Conservation (phyloP, 805 yeast species). For the Ogataea nitratoaversa region DNA sequence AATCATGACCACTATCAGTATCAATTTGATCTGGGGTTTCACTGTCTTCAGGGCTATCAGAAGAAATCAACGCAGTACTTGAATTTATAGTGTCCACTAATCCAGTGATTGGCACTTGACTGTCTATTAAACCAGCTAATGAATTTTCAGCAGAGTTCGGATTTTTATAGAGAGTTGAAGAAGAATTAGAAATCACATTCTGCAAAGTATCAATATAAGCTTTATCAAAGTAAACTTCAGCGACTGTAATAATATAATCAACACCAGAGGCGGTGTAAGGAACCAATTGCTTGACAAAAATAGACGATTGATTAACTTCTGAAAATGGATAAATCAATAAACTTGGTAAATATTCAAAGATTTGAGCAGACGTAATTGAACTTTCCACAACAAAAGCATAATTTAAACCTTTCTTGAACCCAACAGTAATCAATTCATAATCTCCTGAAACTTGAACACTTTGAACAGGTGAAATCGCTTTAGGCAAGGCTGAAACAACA, state of each 20-base stretch:
- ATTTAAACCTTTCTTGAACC: constrained; percentile 74
- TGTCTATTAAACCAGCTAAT: constrained; percentile 70
- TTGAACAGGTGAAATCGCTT: constrained; percentile 66
- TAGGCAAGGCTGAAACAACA: constrained; percentile 58
- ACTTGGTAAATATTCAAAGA: constrained; percentile 78
- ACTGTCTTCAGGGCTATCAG: constrained; percentile 3
- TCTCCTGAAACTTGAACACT: constrained; percentile 40
- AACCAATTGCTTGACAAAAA: constrained; percentile 63
- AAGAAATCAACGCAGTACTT: constrained; percentile 8
- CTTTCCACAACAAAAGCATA: constrained; percentile 78
- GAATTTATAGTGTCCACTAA: constrained; percentile 23
- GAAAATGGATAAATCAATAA: constrained; percentile 62
- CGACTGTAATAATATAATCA: constrained; percentile 78
- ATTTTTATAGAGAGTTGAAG: constrained; percentile 60
- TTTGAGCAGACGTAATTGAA: constrained; percentile 76
- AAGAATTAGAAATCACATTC: constrained; percentile 40
- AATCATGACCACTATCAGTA: constrained; percentile 4
- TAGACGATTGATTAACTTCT: constrained; percentile 27
- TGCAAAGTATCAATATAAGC: constrained; percentile 46
- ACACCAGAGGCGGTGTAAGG: constrained; percentile 61
- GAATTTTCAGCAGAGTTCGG: constrained; percentile 50
- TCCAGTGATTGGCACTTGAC: constrained; percentile 55
- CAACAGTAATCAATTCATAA: constrained; percentile 61
- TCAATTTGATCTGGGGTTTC: constrained; percentile 7
- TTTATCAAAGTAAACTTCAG: constrained; percentile 78